A percentile compares a stretch with the other conserved stretches of the same genome.
phyloP scores from a whole-genome alignment of 2,329 filamentous ascomycete genomes.

The Zymoseptoria brevis region DNA sequence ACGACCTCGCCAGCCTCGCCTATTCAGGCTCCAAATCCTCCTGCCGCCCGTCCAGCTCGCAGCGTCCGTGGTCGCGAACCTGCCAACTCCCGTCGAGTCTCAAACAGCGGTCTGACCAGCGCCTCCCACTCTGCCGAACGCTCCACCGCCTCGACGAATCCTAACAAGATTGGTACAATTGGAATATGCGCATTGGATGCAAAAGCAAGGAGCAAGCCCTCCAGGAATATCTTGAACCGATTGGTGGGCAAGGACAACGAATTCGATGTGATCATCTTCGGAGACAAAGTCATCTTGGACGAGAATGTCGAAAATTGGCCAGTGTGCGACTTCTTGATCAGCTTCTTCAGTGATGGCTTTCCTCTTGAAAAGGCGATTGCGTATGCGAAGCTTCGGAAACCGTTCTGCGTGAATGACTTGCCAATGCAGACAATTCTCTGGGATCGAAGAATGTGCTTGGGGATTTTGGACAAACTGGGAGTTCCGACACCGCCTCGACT shows the following conservation, averaged over 20 bases:
- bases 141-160: conserved; percentile 47
- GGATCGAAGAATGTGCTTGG: conserved; percentile 85
- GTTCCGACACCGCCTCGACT: conserved; percentile 83
- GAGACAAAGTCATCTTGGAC: conserved; percentile 96
- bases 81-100: conserved; percentile 65
- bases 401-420: conserved; percentile 95
- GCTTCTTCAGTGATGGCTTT: conserved; percentile 97
- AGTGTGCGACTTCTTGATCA: conserved; percentile 91
- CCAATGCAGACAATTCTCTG: conserved; percentile 96
- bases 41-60: neutral
- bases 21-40: conserved; percentile 5
- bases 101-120: conserved; percentile 73
- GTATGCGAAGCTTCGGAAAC: conserved; percentile 85
- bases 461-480: conserved; percentile 77
- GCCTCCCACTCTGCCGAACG: conserved; percentile 70
- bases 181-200: conserved; percentile 92
- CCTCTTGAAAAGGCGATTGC: conserved; percentile 94
- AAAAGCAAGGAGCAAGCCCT: conserved; percentile 94
- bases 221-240: conserved; percentile 88
- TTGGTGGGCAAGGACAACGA: conserved; percentile 84
- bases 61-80: conserved; percentile 34
- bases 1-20: conserved; percentile 60
- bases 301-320: conserved; percentile 97
- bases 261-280: conserved; percentile 96
- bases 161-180: conserved; percentile 55